Evolutionary conservation across 1,284 basidiomycete genomes (phyloP).

Genomic region (Tremellales sp.): DNA sequence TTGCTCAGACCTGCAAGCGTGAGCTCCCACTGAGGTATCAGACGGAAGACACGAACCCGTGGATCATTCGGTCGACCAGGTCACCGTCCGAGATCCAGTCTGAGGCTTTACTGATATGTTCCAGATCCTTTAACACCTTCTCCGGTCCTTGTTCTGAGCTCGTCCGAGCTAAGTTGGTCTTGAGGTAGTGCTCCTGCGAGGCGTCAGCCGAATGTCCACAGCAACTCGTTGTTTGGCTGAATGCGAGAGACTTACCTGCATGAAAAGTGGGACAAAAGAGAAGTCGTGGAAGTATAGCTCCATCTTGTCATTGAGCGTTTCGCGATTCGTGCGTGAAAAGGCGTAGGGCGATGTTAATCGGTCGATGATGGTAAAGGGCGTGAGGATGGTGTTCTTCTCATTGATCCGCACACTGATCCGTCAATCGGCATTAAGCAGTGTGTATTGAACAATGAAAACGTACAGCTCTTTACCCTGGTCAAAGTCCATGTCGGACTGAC

Average conservation of each 20-base stretch:
- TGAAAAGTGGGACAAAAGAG: constrained; percentile 87
- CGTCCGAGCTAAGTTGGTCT: constrained; percentile 66
- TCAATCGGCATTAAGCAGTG: constrained; percentile 53
- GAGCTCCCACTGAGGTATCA: constrained; percentile 1
- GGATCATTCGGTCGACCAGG: constrained; percentile 89
- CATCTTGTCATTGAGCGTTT: constrained; percentile 86
- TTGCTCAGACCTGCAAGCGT: constrained; percentile 67
- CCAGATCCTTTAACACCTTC: constrained; percentile 64
- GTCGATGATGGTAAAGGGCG: constrained; percentile 80
- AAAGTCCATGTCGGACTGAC: constrained; percentile 74
- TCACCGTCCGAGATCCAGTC: constrained; percentile 93
- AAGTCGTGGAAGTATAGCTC: constrained; percentile 97
- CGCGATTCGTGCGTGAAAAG: constrained; percentile 74
- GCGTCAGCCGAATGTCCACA: constrained; percentile 5
- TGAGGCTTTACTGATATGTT: constrained; percentile 81
- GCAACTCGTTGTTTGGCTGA: not conserved
- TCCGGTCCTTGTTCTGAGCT: constrained; percentile 60
- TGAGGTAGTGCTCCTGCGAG: constrained; percentile 81
- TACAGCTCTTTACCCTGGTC: constrained; percentile 86
- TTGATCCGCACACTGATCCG: constrained; percentile 63
- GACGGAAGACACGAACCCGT: constrained; percentile 60
- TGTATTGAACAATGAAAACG: too few species aligned
- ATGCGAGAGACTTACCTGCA: constrained; percentile 59
- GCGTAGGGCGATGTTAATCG: constrained; percentile 85
- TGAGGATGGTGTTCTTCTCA: constrained; percentile 86